Base-by-base conservation (phyloP, 495 filamentous ascomycete genomes). In the Apiosordaria backusii region DNA sequence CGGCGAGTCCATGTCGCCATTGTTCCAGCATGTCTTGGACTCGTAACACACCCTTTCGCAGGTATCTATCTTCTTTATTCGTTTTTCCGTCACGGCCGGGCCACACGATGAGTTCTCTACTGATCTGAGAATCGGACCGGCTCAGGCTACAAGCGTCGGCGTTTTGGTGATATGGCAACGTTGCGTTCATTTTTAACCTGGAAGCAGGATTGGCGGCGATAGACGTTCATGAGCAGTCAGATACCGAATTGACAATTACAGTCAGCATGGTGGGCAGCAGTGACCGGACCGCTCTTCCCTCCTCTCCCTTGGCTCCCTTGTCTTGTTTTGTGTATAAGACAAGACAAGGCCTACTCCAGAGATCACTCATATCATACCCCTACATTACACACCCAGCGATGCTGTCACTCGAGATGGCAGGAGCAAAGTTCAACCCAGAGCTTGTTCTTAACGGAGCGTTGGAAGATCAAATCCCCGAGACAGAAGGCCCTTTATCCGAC, bases 1-100 rank as follows among this genome's bases (percentile, higher is more conserved):
- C 76, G 95, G 84, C 62, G 88, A 91, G 80, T 93, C 90, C 67
- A 92, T 96, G 76, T 94, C 91, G 65, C 88, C 91, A 29, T 78
- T 96, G 57, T 95, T 94, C 80, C 88, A 92, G 69, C 89, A 90
- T 68, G 81, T 84, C 70, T 75, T 75, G 60, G 88, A 90, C 71
- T 89, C 79, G 75, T 64, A 29, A 18, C 63, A 45, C 35, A 1
- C 16, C 9, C 10, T 15, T 15, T 50, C 57, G 60, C 69, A 72
- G 55, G 60, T 53, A 29, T 35, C n/a, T 27, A 60, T 25, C 26
- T 60, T 65, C 68, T 65, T 61, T 60, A 50, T 69, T 27, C 62
- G 65, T 61, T 24, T 59, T 67, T 25, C 55, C 29, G 15, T 53
- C 35, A 50, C 35, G 27, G 15, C 4, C 55, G 19, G 55, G 54